These are phyloP conservation scores for Xylaria intraflava DNA, from an alignment of 495 filamentous ascomycete genomes.

Conservation along the genomic window DNA sequence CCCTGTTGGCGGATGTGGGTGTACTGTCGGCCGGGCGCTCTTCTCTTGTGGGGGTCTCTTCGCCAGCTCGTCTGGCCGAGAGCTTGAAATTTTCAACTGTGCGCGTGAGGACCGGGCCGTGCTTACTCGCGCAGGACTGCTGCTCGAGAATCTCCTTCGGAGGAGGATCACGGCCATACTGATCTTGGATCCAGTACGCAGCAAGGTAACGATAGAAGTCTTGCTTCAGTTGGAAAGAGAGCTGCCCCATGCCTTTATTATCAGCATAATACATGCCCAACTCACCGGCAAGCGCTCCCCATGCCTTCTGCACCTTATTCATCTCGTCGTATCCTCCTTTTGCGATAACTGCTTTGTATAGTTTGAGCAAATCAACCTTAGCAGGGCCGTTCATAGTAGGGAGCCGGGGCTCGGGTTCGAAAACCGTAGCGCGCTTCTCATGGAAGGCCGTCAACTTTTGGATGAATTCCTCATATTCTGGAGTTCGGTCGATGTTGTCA, in stretches of 20 bases:
- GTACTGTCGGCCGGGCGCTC: conserved; percentile 56
- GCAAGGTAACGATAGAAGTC: conserved; percentile 78
- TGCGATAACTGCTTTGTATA: conserved; percentile 62
- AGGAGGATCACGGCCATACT: conserved; percentile 67
- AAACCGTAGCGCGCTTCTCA: conserved; percentile 61
- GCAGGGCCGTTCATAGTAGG: conserved; percentile 46
- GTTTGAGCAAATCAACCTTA: conserved; percentile 61
- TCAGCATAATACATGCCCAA: conserved; percentile 51
- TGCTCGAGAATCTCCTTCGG: conserved; percentile 77
- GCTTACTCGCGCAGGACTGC: conserved; percentile 43
- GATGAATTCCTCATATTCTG: conserved; percentile 66
- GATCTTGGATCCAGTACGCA: conserved; percentile 70
- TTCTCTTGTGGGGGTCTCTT: conserved; percentile 57
- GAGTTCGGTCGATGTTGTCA: conserved; percentile 43
- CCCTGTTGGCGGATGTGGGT: conserved; percentile 51
- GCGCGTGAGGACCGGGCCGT: conserved; percentile 66
- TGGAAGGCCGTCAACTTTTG: conserved; percentile 58
- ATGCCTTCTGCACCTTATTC: conserved; percentile 70
- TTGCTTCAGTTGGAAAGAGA: conserved; percentile 71
- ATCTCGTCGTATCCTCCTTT: conserved; percentile 77
- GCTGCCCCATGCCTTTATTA: conserved; percentile 58
- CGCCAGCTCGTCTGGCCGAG: conserved; percentile 43
- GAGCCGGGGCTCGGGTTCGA: conserved; percentile 68
- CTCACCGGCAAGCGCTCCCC: conserved; percentile 63
- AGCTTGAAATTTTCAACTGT: conserved; percentile 64